These are phyloP conservation scores for Pseudocercospora fijiensis DNA, from an alignment of 2,329 filamentous ascomycete species.

Conservation along the genomic window DNA sequence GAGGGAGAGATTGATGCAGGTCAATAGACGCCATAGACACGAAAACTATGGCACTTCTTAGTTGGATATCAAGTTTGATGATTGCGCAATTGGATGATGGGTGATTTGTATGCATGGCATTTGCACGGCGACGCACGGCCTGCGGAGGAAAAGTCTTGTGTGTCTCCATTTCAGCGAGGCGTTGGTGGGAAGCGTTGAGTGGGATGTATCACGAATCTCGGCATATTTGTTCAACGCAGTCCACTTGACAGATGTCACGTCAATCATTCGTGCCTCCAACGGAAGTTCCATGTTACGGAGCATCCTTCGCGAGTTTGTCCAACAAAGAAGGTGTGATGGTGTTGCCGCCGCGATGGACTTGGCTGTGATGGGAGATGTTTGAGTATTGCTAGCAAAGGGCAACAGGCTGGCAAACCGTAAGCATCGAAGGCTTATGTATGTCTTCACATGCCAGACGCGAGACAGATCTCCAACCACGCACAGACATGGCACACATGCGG, in stretches of 20 bases:
- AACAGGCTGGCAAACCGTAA: not conserved
- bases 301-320: not conserved
- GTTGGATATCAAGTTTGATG: not conserved
- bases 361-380: not conserved
- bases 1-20: slow-evolving; percentile 39
- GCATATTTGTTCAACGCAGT: not conserved
- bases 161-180: slow-evolving; percentile 5
- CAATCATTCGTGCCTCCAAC: too few species aligned
- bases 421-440: not conserved
- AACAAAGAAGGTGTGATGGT: not conserved
- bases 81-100: not conserved
- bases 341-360: not conserved
- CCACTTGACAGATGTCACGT: slow-evolving; percentile 3
- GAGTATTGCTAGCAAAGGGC: not conserved
- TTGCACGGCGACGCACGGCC: not conserved
- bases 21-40: slow-evolving; percentile 33
- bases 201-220: slow-evolving; percentile 1
- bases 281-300: not conserved
- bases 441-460: not conserved
- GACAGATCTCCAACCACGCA: not conserved
- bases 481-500: not conserved
- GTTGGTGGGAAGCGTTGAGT: slow-evolving; percentile 7
- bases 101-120: not conserved
- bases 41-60: slow-evolving; percentile 31
- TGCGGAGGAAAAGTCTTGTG: slow-evolving; percentile 6